Percentiles rank a stretch among this genome's conserved stretches.
Conservation (phyloP, 371 early-diverging fungal species). For the Sporodiniella umbellata region DNA sequence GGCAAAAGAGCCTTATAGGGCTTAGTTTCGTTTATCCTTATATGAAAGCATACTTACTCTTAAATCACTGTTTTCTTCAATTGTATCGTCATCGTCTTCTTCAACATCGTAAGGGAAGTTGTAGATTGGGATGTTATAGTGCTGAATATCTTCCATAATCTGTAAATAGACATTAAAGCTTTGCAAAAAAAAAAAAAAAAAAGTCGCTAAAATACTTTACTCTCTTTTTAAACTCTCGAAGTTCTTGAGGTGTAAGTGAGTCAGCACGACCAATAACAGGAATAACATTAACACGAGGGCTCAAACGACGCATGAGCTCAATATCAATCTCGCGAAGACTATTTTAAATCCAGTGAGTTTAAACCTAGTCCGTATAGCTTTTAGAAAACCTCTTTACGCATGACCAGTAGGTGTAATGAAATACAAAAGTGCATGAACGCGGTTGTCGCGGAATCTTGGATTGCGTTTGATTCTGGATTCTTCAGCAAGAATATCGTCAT, state of each 20-base stretch:
- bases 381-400: too few species aligned
- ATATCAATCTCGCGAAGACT: constrained; percentile 96
- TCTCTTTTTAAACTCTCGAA: constrained; percentile 79
- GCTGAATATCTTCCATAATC: constrained; percentile 91
- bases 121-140: constrained; percentile 90
- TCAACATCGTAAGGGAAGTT: constrained; percentile 77
- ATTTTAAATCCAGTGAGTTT: neutral
- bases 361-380: too few species aligned
- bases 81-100: constrained; percentile 89
- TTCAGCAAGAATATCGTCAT: constrained; percentile 94
- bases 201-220: constrained; percentile 46
- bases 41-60: constrained; percentile 35
- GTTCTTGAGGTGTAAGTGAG: constrained; percentile 71
- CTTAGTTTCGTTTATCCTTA: too few species aligned
- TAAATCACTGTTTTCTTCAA: constrained; percentile 94
- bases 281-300: constrained; percentile 92
- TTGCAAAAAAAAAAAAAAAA: neutral
- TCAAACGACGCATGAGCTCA: constrained; percentile 92
- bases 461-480: constrained; percentile 94
- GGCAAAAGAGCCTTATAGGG: constrained; percentile 80
- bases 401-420: constrained; percentile 98
- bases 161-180: constrained; percentile 7
- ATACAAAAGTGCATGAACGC: constrained; percentile 96
- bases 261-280: constrained; percentile 87
- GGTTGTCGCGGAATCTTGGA: constrained; percentile 94